Conservation (phyloP, 2,329 filamentous ascomycete genomes). For the Incumbomyces delicatus region DNA sequence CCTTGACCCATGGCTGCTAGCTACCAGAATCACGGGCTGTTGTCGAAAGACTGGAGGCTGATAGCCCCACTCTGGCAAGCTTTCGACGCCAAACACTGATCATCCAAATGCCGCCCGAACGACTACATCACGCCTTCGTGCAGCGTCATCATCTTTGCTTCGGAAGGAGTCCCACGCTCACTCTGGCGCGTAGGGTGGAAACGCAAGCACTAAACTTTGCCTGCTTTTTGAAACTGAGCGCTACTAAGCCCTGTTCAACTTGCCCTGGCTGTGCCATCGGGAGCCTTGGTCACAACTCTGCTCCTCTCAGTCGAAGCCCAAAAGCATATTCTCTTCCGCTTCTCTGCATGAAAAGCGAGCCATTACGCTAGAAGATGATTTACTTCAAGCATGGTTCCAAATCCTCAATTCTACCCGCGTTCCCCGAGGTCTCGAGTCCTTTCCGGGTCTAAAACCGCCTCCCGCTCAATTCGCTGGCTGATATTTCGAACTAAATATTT, state of each 20-base stretch:
- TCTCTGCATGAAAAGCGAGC: too few relatives aligned
- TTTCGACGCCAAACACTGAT: not conserved
- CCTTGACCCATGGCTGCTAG: not conserved
- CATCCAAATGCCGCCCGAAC: not conserved
- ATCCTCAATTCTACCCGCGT: conserved; percentile 1
- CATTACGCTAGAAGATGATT: conserved; percentile 3
- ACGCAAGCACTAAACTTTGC: not conserved
- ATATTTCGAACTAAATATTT: not conserved
- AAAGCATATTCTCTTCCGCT: too few relatives aligned
- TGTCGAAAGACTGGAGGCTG: conserved; percentile 2
- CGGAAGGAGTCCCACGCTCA: conserved; percentile 1
- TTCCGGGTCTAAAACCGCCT: conserved; percentile 4
- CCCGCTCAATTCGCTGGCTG: not conserved
- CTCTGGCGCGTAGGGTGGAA: conserved; percentile 6
- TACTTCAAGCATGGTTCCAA: conserved; percentile 2
- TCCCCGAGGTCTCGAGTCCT: not conserved
- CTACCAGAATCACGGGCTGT: conserved; percentile 1
- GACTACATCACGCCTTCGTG: conserved; percentile 5
- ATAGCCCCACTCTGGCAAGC: not conserved
- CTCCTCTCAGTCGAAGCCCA: too few relatives aligned
- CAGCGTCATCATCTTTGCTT: conserved; percentile 6
- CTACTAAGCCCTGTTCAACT: too few relatives aligned
- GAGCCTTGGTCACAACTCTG: too few relatives aligned
- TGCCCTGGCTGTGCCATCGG: too few relatives aligned
- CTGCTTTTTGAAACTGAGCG: not conserved